phyloP scores from a whole-genome alignment of 1,139 yeast species.

The Maudiozyma humilis region DNA sequence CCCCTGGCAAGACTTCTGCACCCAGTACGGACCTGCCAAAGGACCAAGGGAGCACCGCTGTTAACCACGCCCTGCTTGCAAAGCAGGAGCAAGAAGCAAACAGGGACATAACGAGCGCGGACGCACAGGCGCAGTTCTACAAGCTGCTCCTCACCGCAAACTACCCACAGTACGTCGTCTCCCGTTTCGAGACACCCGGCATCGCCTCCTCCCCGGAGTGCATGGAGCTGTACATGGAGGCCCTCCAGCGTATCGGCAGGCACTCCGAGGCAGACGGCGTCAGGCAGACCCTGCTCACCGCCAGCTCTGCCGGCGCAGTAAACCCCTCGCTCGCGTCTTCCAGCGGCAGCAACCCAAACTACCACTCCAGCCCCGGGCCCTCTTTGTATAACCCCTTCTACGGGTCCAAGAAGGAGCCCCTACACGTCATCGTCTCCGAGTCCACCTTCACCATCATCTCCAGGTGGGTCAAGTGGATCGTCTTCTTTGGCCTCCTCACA shows the following conservation, averaged over 20 bases:
- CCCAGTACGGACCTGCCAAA: not conserved
- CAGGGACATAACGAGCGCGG: constrained; percentile 55
- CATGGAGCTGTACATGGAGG: constrained; percentile 67
- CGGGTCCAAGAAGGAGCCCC: constrained; percentile 51
- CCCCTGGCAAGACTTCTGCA: not conserved
- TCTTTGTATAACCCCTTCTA: constrained; percentile 31
- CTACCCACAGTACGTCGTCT: constrained; percentile 88
- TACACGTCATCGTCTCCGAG: constrained; percentile 86
- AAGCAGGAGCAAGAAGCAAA: constrained; percentile 79
- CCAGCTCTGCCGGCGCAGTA: constrained; percentile 30
- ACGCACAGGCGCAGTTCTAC: constrained; percentile 75
- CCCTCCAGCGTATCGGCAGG: constrained; percentile 70
- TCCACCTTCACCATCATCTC: constrained; percentile 67
- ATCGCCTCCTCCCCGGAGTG: constrained; percentile 76
- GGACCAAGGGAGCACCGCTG: not conserved
- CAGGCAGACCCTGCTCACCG: constrained; percentile 28
- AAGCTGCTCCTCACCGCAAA: constrained; percentile 60
- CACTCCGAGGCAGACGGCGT: constrained; percentile 60
- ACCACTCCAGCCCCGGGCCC: constrained; percentile 23
- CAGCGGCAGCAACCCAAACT: constrained; percentile 14
- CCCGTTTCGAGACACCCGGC: constrained; percentile 86
- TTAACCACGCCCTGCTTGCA: constrained; percentile 32
- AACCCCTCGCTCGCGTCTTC: constrained; percentile 26
- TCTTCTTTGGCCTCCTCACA: constrained; percentile 66
- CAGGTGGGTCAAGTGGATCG: constrained; percentile 84